Evolutionary conservation across 805 yeast genomes (phyloP).

Genomic region (Candida incommunis): DNA sequence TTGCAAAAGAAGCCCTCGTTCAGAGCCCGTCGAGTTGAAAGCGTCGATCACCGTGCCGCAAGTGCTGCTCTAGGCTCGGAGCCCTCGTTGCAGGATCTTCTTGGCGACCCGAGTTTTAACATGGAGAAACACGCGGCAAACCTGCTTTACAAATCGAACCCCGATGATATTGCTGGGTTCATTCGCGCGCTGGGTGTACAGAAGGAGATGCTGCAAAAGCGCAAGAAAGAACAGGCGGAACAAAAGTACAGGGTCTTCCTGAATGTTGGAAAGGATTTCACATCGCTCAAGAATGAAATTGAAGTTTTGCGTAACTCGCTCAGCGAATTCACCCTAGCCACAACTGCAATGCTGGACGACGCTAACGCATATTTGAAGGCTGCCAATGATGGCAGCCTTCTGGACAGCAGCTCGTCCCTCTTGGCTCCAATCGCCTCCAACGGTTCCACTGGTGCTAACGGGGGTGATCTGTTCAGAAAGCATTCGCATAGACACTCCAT

Average conservation of each 20-base stretch:
- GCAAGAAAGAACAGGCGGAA: constrained; percentile 16
- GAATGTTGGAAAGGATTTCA: constrained; percentile 33
- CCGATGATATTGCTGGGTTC: constrained; percentile 8
- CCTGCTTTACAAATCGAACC: constrained; percentile 9
- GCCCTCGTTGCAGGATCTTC: constrained; percentile 2
- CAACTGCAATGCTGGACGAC: constrained; percentile 43
- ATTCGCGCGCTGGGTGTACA: constrained; percentile 10
- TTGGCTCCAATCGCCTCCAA: constrained; percentile 25
- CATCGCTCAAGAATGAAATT: constrained; percentile 50
- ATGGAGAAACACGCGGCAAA: constrained; percentile 7
- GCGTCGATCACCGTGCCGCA: background rate
- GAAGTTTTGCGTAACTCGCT: constrained; percentile 46
- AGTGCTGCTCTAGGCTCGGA: background rate
- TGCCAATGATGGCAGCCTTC: background rate
- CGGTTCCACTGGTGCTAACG: constrained; percentile 5
- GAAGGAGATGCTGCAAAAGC: constrained; percentile 7
- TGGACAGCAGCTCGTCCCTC: background rate
- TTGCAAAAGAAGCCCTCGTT: background rate
- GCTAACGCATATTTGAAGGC: constrained; percentile 28
- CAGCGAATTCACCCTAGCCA: constrained; percentile 42
- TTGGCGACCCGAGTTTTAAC: constrained; percentile 45
- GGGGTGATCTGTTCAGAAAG: constrained; percentile 6
- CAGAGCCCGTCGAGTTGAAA: constrained; percentile 10
- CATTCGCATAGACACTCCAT: constrained; percentile 36
- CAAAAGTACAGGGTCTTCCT: constrained; percentile 20